Base-by-base conservation (phyloP, 495 filamentous ascomycete species). In the Xylaria flabelliformis region DNA sequence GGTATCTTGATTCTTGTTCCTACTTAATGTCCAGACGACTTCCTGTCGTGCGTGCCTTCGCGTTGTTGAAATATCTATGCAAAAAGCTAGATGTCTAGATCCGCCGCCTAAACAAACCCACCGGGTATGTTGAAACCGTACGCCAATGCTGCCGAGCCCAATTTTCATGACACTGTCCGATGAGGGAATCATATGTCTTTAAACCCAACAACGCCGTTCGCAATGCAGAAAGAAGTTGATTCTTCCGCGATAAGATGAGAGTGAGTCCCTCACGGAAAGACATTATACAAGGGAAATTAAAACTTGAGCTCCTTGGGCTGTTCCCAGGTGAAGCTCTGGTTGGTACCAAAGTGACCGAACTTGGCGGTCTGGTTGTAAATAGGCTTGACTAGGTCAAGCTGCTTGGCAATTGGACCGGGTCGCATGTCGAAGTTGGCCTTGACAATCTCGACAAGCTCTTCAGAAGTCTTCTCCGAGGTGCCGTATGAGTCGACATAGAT, bases 301-400 rank as follows among this genome's bases (percentile, higher is more conserved):
- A 92, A 90, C 85, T 91, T 93, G 78, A 99, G 91, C 74, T 86
- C 80, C 93, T 97, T 97, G 77, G 96, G 95, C 88, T 97, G 90
- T 92, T 99, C 96, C 96, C 96, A 99, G 83, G 86, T 88, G 90
- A 98, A 99, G 81, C 86, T 86, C 89, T 97, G 96, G 92, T 97
- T 96, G 84, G 95, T 97, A 73, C 85, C 85, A 87, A 99, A 99
- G 90, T 99, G 96, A 78, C 95, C 96, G 84, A 98, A 98, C 92
- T 97, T 97, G 80, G 96, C 96, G 39, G 96, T 99, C 87, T 95
- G 88, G 90, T 89, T 90, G 91, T 99, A 99, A 89, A 98, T 97
- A 74, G 96, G 96, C 86, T 94, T 93, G 81, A 91, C 89, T 70
- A 99, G 89, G 83, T 98, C 91, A 66, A 99, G 93, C 86, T 97